Conservation (phyloP, 2,329 filamentous ascomycete genomes). For the Claviceps sp. region DNA sequence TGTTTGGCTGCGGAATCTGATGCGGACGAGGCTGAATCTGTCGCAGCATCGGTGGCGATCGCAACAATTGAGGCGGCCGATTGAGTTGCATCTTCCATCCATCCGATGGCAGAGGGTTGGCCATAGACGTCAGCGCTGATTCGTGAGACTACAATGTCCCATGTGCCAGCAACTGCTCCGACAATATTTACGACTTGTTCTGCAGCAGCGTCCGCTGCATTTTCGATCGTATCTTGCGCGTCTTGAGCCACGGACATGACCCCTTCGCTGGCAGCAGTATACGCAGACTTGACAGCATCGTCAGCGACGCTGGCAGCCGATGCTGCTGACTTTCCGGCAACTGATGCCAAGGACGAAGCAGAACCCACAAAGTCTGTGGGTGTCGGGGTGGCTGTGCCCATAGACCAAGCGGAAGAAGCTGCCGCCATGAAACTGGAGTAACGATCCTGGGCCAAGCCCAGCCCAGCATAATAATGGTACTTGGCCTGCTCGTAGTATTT, state of each 20-base stretch:
- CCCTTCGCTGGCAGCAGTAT: conserved; percentile 30
- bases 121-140: conserved; percentile 61
- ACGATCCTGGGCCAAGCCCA: conserved; percentile 65
- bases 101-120: conserved; percentile 43
- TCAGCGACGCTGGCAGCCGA: conserved; percentile 33
- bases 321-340: conserved; percentile 31
- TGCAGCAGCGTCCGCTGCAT: conserved; percentile 31
- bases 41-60: conserved; percentile 38
- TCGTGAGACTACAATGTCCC: conserved; percentile 37
- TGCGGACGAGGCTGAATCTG: conserved; percentile 33
- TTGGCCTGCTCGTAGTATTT: conserved; percentile 49
- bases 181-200: conserved; percentile 24
- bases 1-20: conserved; percentile 47
- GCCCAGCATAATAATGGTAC: conserved; percentile 60
- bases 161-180: conserved; percentile 25
- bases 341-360: conserved; percentile 35
- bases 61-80: conserved; percentile 44
- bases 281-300: conserved; percentile 37
- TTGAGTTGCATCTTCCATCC: conserved; percentile 34
- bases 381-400: conserved; percentile 40
- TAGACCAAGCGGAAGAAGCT: conserved; percentile 56
- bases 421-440: conserved; percentile 64
- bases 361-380: conserved; percentile 38
- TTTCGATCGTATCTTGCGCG: conserved; percentile 24
- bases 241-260: conserved; percentile 25